Evolutionary conservation across 306 rosid genomes (phyloP), one percentile per base, ranked within the genome.

Genomic region (Rosa multiflora): DNA sequence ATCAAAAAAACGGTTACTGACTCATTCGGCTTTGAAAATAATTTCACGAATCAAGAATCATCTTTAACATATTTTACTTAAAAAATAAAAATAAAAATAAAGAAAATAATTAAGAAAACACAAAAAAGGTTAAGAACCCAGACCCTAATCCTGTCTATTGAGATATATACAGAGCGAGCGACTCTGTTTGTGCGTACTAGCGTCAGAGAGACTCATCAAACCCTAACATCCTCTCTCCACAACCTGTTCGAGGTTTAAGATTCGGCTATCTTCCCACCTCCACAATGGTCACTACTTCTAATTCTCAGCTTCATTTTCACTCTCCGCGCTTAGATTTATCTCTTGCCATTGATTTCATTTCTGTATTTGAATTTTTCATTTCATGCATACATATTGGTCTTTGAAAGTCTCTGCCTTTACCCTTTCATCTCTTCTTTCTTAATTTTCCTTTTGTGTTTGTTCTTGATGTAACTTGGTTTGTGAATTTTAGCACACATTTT

Each of bases 201-300:
- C 48, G 72, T 52, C 67, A 15, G 62, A 80, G 55, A 66, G 13
- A 47, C 78, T 66, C 76, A 10, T 14, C 4, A 70, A 81, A 75
- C 83, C 88, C 81, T 81, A 75, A 26, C 70, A 68, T 74, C 52
- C 75, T 81, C 77, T 73, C 72, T 21, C 63, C 15, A 29, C 7
- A 51, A 56, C 29, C 80, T 37, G 51, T 37, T 73, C 67, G 51
- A 62, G 70, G 44, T 43, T 35, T 43, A 35, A n/a, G 37, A 29
- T 75, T 61, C 47, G 5, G 32, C 29, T 37, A 21, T 23, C 51
- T 13, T 1, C 7, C 61, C 47, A 11, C 51, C 79, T 70, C 68
- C 32, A 75, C 42, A 42, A 86, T 86, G 85, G 87, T 86, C 5
- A 17, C 79, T 49, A 13, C 8, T 74, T 76, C 79, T 6, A 48